A percentile compares a stretch with the other conserved stretches of the same genome.
Conservation (phyloP, 2,329 filamentous ascomycete genomes). For the Aspergillus melleus region DNA sequence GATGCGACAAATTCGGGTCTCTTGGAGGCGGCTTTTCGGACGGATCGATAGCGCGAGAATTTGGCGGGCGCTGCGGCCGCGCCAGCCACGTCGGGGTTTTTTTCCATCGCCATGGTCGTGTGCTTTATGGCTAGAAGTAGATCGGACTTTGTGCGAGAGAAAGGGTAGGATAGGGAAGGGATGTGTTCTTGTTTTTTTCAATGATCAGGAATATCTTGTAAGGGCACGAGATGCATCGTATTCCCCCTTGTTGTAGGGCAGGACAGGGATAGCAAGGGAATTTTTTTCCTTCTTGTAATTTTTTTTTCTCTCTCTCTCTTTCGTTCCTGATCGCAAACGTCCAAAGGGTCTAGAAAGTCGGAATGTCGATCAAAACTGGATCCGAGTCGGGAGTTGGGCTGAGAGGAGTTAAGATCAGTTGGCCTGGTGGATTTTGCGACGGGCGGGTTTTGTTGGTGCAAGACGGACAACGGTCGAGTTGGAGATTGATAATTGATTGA, state of each 20-base stretch:
- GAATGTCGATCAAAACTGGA: not conserved
- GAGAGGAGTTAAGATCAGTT: not conserved
- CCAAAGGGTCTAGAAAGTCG: not conserved
- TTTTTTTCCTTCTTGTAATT: too few species aligned
- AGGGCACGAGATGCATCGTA: not conserved
- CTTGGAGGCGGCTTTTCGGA: constrained; percentile 47
- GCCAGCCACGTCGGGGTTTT: constrained; percentile 13
- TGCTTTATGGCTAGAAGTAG: not conserved
- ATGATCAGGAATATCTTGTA: not conserved
- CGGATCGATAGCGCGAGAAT: constrained; percentile 60
- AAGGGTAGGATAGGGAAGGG: too few species aligned
- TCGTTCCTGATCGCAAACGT: not conserved
- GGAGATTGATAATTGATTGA: too few species aligned
- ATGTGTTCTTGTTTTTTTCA: not conserved
- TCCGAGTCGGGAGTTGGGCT: not conserved
- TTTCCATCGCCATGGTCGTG: constrained; percentile 22
- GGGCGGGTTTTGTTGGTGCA: not conserved
- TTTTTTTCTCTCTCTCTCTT: too few species aligned
- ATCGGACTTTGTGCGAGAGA: too few species aligned
- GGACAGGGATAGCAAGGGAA: not conserved
- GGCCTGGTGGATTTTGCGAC: not conserved
- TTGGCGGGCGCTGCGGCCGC: constrained; percentile 37
- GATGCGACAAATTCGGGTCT: constrained; percentile 28
- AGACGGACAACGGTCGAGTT: too few species aligned
- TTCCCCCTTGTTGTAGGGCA: not conserved